phyloP scores from a whole-genome alignment of 768 basidiomycete species.

The Leccinum subgranulosum region DNA sequence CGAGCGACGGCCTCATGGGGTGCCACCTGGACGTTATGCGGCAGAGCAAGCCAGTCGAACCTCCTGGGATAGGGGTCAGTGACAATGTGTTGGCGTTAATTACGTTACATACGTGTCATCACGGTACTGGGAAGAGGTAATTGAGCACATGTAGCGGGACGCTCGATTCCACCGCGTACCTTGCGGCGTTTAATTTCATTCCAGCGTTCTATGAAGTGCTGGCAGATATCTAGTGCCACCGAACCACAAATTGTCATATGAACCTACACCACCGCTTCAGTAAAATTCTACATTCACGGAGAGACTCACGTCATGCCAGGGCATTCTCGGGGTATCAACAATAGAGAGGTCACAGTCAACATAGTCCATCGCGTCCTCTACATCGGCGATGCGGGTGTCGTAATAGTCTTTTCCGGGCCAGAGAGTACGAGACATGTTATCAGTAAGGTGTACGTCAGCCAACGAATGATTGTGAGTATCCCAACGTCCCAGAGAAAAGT shows the following conservation, averaged over 20 bases:
- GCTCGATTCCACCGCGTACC: slow-evolving; percentile 33
- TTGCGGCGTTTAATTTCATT: slow-evolving; percentile 86
- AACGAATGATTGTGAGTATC: slow-evolving; percentile 89
- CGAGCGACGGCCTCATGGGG: slow-evolving; percentile 69
- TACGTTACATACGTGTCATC: slow-evolving; percentile 43
- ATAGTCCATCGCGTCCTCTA: slow-evolving; percentile 78
- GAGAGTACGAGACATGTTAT: slow-evolving; percentile 66
- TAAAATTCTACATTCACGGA: not conserved
- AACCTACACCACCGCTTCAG: slow-evolving; percentile 39
- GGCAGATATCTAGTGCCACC: slow-evolving; percentile 84
- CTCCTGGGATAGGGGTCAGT: slow-evolving; percentile 33
- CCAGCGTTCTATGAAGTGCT: slow-evolving; percentile 93
- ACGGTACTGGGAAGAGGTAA: slow-evolving; percentile 21
- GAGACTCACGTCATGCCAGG: slow-evolving; percentile 87
- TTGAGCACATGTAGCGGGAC: slow-evolving; percentile 1
- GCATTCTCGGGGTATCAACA: slow-evolving; percentile 74
- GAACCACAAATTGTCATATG: slow-evolving; percentile 84
- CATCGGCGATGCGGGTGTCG: slow-evolving; percentile 83
- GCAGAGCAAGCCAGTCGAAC: slow-evolving; percentile 73
- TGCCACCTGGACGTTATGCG: slow-evolving; percentile 59
- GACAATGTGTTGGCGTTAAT: slow-evolving; percentile 1
- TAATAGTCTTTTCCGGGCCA: slow-evolving; percentile 97
- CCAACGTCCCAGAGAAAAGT: slow-evolving; percentile 97
- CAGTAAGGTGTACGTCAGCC: slow-evolving; percentile 88
- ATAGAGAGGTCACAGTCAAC: slow-evolving; percentile 67